Base-by-base conservation (phyloP, 2,329 filamentous ascomycete species). In the Conoideocrella luteorostrata region DNA sequence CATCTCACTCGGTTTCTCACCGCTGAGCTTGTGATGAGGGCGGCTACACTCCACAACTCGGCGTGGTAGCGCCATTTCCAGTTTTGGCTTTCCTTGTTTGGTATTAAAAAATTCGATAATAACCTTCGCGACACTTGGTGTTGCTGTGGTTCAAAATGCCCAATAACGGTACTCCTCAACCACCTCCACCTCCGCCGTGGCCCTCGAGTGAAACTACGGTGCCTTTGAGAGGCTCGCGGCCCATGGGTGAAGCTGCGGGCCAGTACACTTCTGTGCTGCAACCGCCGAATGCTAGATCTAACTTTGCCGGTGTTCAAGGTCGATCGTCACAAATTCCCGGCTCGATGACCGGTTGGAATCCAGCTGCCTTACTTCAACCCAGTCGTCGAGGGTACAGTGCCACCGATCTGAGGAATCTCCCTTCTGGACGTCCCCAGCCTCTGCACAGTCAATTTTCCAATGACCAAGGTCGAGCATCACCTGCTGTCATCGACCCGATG, bases 291-390 rank as follows among this genome's bases (percentile, higher is more conserved):
- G 15, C 24, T 12, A 36, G 13, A n/a, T 33, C 47, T 42, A 22
- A 47, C 23, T 21, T 34, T 36, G 11, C 34, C 42, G 42, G 42
- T 53, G 24, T 33, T 22, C 44, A 47, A 63, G 63, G 56, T 45
- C 57, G 55, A 48, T 47, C 52, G 46, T 52, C 59, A 47, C 52
- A 52, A 39, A 41, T 58, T 43, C 48, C 56, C 37, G 56, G 47
- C 36, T 53, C 51, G 34, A 41, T 59, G 50, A 56, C 56, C 23
- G 50, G 61, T 41, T 74, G 72, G 65, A 68, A 69, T 47, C 62
- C 67, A n/a, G 59, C 60, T 36, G 58, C 59, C 12, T 50, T 70
- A 40, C 58, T 70, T 39, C 65, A 70, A 50, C 67, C 68, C 18
- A 56, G 56, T 41, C 59, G 59, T 36, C 58, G 52, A 48, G 55